Base-by-base conservation (phyloP, 164 flowering plant genomes). In the Umbellularia californica region DNA sequence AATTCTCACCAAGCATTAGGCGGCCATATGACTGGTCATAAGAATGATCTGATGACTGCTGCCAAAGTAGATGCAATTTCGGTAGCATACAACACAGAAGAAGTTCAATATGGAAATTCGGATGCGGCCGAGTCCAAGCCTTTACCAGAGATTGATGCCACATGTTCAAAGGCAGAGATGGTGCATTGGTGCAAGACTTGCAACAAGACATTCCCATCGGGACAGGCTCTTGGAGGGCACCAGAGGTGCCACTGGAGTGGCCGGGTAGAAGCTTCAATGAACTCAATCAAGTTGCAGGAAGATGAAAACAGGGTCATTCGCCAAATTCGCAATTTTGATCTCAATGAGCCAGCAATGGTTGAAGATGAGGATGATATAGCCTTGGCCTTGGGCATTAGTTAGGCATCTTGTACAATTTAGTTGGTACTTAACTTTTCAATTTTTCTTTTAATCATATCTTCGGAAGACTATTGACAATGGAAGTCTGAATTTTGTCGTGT, bases 1-100 rank as follows among this genome's bases (percentile, higher is more conserved):
- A 10, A 77, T 23, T 77, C 88, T 13, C 82, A 84, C 70, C 97
- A 90, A 77, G 93, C 93, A 13, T 72, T 87, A 71, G 97, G 93
- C 19, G 94, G 94, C 12, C 94, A 92, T 73, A 84, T 64, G 76
- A 85, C 95, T 3, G 85, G 90, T 75, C 89, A 90, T 70, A 86
- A 81, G 76, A 87, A 82, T 51, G 24, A 33, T 75, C 10, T 41
- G 47, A 41, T 41, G 47, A 41, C 10, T 41, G 47, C 47, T 41
- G 11, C 47, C 86, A 75, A 71, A 69, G 30, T 70, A 47, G 5
- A 27, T 22, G 22, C 2, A 13, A 50, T 20, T 2, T 17, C 15
- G 65, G 58, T 3, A 72, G 30, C 30, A 23, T 22, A 2, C 62
- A 27, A 5, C 47, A 9, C 47, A 41, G 50, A 72, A 3, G 72